phyloP scores from a whole-genome alignment of 2,329 filamentous ascomycete genomes.

The Sclerotinia subarctica region DNA sequence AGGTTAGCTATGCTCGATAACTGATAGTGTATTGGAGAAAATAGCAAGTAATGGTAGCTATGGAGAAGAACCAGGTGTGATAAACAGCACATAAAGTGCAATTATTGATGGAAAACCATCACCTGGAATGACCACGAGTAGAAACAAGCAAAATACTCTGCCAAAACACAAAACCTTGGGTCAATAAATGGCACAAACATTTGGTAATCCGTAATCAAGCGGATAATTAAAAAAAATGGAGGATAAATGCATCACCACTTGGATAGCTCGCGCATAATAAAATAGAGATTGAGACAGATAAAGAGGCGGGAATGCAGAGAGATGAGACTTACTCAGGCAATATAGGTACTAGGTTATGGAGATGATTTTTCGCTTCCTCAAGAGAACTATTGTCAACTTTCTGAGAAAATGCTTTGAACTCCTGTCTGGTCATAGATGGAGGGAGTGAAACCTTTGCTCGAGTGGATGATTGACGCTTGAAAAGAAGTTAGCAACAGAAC shows the following conservation, averaged over 20 bases:
- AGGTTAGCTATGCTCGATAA: constrained; percentile 1
- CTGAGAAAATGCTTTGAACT: constrained; percentile 3
- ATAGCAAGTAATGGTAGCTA: neutral
- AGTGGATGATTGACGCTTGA: constrained; percentile 1
- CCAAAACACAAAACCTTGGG: neutral
- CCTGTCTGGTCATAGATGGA: neutral
- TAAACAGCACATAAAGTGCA: neutral
- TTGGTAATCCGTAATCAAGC: neutral
- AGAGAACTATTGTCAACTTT: neutral
- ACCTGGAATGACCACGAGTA: neutral
- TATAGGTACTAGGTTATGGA: constrained; percentile 11
- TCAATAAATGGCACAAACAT: neutral
- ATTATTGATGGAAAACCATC: neutral
- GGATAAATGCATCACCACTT: neutral
- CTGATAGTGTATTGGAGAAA: neutral
- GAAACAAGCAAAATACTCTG: neutral
- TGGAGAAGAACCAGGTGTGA: neutral
- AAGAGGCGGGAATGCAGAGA: neutral
- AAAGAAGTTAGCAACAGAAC: neutral
- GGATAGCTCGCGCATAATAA: neutral
- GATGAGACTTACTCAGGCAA: neutral
- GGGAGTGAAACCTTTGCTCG: neutral
- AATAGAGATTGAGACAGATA: neutral
- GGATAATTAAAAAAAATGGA: neutral
- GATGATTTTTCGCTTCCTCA: constrained; percentile 9